phyloP scores from a whole-genome alignment of 805 yeast species.

The Lachancea lanzarotensis region DNA sequence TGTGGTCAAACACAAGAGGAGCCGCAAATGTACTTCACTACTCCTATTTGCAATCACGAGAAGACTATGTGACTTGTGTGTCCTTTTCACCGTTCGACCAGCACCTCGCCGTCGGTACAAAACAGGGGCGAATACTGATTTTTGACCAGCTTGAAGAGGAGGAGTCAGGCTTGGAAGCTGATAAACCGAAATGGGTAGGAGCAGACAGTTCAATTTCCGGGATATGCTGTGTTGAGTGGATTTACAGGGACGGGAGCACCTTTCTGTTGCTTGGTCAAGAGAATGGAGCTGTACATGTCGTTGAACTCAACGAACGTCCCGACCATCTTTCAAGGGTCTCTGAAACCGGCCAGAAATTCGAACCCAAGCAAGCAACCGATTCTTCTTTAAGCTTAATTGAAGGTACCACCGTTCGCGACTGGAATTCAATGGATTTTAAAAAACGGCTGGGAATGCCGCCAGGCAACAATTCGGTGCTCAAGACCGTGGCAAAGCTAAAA shows the following conservation, averaged over 20 bases:
- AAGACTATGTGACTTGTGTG: conserved; percentile 48
- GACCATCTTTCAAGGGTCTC: conserved; percentile 5
- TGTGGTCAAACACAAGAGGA: conserved; percentile 54
- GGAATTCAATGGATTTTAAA: not conserved
- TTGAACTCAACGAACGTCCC: conserved; percentile 7
- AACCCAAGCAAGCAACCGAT: not conserved
- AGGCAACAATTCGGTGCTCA: not conserved
- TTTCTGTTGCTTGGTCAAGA: conserved; percentile 61
- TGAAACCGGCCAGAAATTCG: not conserved
- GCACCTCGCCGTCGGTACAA: conserved; percentile 50
- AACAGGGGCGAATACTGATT: conserved; percentile 46
- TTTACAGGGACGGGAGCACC: conserved; percentile 21
- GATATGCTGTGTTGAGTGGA: conserved; percentile 58
- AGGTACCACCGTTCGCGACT: not conserved
- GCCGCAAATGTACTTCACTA: conserved; percentile 39
- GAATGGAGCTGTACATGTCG: conserved; percentile 46
- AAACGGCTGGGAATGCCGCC: not conserved
- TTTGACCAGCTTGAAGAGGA: conserved; percentile 33
- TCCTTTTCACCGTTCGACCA: conserved; percentile 45
- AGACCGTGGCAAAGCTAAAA: conserved; percentile 29
- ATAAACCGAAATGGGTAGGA: conserved; percentile 7
- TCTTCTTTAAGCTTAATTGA: not conserved
- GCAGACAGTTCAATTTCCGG: conserved; percentile 27
- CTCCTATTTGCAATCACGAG: conserved; percentile 25
- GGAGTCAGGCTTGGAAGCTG: not conserved